Percentiles rank a stretch among this genome's conserved stretches.
Evolutionary conservation across 1,284 basidiomycete genomes (phyloP).

Genomic region (Boletus putidus): DNA sequence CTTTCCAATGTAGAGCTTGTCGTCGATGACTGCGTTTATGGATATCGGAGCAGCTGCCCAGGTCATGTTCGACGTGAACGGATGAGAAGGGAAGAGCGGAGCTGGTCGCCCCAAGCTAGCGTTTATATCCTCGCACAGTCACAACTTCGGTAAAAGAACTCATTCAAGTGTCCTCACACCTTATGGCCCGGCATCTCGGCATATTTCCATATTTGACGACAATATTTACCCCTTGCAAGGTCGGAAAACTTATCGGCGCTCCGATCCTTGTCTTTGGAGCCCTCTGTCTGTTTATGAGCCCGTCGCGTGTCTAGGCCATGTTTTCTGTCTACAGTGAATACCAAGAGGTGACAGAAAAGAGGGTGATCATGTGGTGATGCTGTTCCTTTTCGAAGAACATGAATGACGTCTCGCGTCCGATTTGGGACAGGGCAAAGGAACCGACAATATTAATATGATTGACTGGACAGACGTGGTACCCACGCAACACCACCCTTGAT

Average conservation of each 20-base stretch:
- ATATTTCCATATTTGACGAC: neutral
- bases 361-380: neutral
- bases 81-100: constrained; percentile 14
- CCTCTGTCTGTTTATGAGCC: too few relatives aligned
- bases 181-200: constrained; percentile 31
- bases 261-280: neutral
- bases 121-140: constrained; percentile 24
- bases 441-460: too few relatives aligned
- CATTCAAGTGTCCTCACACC: neutral
- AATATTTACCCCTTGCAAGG: neutral
- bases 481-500: constrained; percentile 5
- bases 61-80: constrained; percentile 25
- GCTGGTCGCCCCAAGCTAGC: constrained; percentile 7
- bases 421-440: neutral
- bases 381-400: neutral
- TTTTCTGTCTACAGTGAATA: too few relatives aligned
- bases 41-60: constrained; percentile 36
- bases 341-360: too few relatives aligned
- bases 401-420: neutral
- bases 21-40: constrained; percentile 43
- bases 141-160: constrained; percentile 8
- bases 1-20: constrained; percentile 58
- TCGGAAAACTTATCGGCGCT: too few relatives aligned
- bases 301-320: too few relatives aligned
- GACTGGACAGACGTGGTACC: neutral